Base-by-base conservation (phyloP, 2,329 filamentous ascomycete species). In the Fusarium sp. region DNA sequence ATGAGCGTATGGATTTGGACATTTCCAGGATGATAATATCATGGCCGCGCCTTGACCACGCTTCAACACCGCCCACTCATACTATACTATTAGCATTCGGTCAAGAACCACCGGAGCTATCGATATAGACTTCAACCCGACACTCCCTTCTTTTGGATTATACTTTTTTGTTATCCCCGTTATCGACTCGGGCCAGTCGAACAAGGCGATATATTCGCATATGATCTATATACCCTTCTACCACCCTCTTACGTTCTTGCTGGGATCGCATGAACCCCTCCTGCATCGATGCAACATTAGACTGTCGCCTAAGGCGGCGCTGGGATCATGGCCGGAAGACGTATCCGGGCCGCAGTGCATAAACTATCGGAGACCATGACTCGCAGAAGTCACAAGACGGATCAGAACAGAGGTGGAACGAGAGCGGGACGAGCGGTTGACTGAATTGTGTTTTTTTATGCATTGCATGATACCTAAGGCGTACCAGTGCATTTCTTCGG, bases 391-490 rank as follows among this genome's bases (percentile, higher is more conserved):
- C 58, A 58, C 24, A 53, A 38, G 50, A 55, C 42, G 43, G 38
- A 61, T 46, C 26, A 55, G 60, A 33, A 36, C 36, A 39, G 55
- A 57, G 44, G 59, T 67, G 67, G 64, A 58, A 60, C 22, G 34
- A 46, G 36, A 45, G 34, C 40, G 36, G 61, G 31, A 56, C 43
- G 45, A 57, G 46, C 50, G 61, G 42, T 46, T 63, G 56, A 38
- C 36, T 62, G 53, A 38, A 64, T 64, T 58, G 46, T 71, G n/a
- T 44, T 62, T 59, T 55, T 63, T 53, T 56, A 40, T 71, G 53
- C 45, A 65, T 55, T 69, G 66, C 66, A 71, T 71, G 68, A 71
- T 71, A 71, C 68, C 68, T 72, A 63, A 62, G 68, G 68, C 68
- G 63, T 63, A 58, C 68, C 54, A 65, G 53, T 64, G 49, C 28